Base-by-base conservation (phyloP, 2,329 filamentous ascomycete species). In the Sarocladium strictum region DNA sequence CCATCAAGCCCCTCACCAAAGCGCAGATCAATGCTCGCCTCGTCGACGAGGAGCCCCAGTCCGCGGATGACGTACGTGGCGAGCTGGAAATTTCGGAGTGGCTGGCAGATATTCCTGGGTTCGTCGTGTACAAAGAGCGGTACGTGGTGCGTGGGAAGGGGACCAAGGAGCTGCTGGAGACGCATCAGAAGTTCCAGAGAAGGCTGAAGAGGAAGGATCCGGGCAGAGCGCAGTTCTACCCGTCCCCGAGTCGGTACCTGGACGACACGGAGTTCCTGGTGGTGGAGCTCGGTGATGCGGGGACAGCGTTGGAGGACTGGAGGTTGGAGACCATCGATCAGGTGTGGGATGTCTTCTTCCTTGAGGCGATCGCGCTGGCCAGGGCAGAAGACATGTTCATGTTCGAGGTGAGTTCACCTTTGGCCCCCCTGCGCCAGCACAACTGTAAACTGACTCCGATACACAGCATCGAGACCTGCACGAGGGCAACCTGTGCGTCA, bases 401-500 rank as follows among this genome's bases (percentile, higher is more conserved):
- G 61, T 86, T 86, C 54, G 83, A 86, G 74, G 81, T 83, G 65
- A 55, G 69, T 56, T n/a, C n/a, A n/a, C n/a, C n/a, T n/a, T n/a
- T n/a, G n/a, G n/a, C n/a, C n/a, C n/a, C n/a, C n/a, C n/a, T n/a
- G n/a, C n/a, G n/a, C n/a, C n/a, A n/a, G n/a, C n/a, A n/a, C n/a
- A n/a, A n/a, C n/a, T n/a, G n/a, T n/a, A n/a, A n/a, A n/a, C n/a
- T n/a, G n/a, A n/a, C n/a, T n/a, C n/a, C n/a, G n/a, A n/a, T n/a
- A n/a, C n/a, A n/a, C n/a, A 84, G 80, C 83, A 86, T 61, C 79
- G 83, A 5, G 83, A 86, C 60, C 71, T 86, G 3, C 83, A 86
- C 60, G 83, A 86, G 58, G 83, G 83, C 3, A 86, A 86, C 59
- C 66, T 86, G 15, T 86, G 83, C 58, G 74, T 86, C 49, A 73